Evolutionary conservation across 495 filamentous ascomycete species (phyloP).

Genomic region (Penicillium silybi): DNA sequence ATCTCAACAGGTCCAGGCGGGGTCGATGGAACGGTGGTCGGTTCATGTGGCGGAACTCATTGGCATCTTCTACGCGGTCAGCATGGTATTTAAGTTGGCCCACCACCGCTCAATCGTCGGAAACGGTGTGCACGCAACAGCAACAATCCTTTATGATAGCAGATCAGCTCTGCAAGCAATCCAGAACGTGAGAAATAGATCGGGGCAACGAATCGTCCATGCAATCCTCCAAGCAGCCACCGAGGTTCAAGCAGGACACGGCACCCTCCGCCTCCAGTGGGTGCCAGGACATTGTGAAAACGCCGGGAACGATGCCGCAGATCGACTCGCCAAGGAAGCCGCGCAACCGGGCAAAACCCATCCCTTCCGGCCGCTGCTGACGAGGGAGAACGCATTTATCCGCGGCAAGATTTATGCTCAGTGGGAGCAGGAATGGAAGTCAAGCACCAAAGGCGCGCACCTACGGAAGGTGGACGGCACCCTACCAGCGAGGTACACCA

Average conservation of each 20-base stretch:
- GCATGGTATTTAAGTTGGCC: slow-evolving; percentile 8
- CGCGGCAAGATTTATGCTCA: neutral
- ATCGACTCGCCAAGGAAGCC: slow-evolving; percentile 7
- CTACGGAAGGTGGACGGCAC: slow-evolving; percentile 11
- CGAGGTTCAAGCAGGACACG: slow-evolving; percentile 9
- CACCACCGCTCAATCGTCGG: neutral
- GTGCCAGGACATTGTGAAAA: slow-evolving; percentile 14
- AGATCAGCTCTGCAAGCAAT: slow-evolving; percentile 18
- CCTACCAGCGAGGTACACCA: slow-evolving; percentile 14
- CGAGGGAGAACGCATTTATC: slow-evolving; percentile 11
- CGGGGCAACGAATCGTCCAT: slow-evolving; percentile 17
- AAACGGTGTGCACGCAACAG: neutral
- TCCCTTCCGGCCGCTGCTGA: slow-evolving; percentile 13
- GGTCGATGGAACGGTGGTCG: slow-evolving; percentile 19
- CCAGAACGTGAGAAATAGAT: slow-evolving; percentile 13
- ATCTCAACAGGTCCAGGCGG: slow-evolving; percentile 19
- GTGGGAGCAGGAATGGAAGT: slow-evolving; percentile 17
- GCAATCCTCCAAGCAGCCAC: slow-evolving; percentile 15
- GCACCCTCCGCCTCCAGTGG: slow-evolving; percentile 17
- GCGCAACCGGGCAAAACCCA: slow-evolving; percentile 12
- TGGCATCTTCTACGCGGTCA: slow-evolving; percentile 19
- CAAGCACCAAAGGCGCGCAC: slow-evolving; percentile 6
- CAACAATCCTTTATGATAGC: slow-evolving; percentile 14
- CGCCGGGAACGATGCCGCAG: slow-evolving; percentile 10
- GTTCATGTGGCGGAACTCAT: slow-evolving; percentile 22